Evolutionary conservation across 306 rosid genomes (phyloP).

Genomic region (Crotalaria pallida): DNA sequence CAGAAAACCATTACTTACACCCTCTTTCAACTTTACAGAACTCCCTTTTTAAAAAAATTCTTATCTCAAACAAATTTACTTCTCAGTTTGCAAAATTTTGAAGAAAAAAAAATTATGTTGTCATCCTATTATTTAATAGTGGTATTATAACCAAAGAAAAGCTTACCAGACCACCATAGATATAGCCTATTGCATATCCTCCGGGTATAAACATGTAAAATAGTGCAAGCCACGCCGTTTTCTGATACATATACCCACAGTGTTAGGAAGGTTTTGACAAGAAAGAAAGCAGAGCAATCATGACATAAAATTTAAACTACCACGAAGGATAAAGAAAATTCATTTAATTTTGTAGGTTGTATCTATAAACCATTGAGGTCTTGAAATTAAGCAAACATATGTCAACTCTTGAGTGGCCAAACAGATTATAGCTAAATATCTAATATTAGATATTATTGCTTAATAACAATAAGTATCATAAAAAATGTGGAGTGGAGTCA

Average conservation of each 20-base stretch:
- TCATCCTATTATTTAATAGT: not conserved
- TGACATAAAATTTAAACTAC: conserved; percentile 2
- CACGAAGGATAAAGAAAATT: conserved; percentile 7
- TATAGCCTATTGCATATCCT: conserved; percentile 83
- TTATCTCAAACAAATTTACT: not conserved
- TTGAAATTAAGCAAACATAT: not conserved
- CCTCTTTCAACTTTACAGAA: not conserved
- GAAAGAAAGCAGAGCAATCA: not conserved
- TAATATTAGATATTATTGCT: not conserved
- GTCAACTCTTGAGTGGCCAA: not conserved
- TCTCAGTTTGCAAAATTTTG: not conserved
- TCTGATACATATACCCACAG: conserved; percentile 43
- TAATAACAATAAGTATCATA: not conserved
- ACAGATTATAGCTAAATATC: conserved; percentile 4
- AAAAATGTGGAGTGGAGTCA: not conserved
- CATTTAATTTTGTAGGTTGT: not conserved
- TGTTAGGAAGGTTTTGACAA: conserved; percentile 17
- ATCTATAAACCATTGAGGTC: conserved; percentile 12
- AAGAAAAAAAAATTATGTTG: not conserved
- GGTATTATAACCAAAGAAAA: conserved; percentile 22
- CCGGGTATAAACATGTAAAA: conserved; percentile 93
- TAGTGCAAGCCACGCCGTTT: conserved; percentile 71
- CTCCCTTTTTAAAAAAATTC: not conserved
- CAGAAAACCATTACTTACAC: not conserved
- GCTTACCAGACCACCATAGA: conserved; percentile 87